These are phyloP conservation scores for Venturia effusa DNA, from an alignment of 2,329 filamentous ascomycete species.

Conservation along the genomic window DNA sequence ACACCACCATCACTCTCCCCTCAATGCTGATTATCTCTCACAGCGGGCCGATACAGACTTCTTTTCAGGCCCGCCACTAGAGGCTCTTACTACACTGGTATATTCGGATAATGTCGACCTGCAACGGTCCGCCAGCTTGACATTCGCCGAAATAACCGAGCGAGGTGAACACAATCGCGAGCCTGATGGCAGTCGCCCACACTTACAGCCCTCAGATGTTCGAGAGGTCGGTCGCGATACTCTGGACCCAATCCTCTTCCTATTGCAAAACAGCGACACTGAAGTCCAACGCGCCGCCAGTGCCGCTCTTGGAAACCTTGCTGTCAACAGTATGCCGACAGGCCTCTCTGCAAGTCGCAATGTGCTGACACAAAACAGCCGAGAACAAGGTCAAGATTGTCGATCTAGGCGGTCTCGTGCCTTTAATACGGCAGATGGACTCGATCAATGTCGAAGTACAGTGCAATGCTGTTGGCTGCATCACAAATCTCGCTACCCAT, in stretches of 20 bases:
- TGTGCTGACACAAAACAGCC: conserved; percentile 49
- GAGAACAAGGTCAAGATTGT: conserved; percentile 98
- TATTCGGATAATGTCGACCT: conserved; percentile 98
- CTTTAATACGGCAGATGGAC: conserved; percentile 96
- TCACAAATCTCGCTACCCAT: conserved; percentile 94
- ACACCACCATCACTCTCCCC: conserved; percentile 14
- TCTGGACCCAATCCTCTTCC: conserved; percentile 87
- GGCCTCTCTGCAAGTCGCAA: conserved; percentile 7
- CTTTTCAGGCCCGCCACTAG: conserved; percentile 90
- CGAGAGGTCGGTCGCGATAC: conserved; percentile 91
- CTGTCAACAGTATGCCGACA: conserved; percentile 70
- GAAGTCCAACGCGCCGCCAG: conserved; percentile 96
- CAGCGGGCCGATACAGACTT: conserved; percentile 96
- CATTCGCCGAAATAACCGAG: conserved; percentile 97
- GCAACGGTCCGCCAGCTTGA: conserved; percentile 92
- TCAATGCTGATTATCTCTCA: conserved; percentile 14
- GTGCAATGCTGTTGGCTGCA: conserved; percentile 97
- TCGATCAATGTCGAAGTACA: conserved; percentile 97
- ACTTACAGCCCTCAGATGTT: conserved; percentile 56
- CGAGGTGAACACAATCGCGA: conserved; percentile 53
- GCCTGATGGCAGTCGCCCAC: neutral
- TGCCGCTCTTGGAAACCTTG: conserved; percentile 87
- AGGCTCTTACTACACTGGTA: conserved; percentile 87
- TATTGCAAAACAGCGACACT: conserved; percentile 89
- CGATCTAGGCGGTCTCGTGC: conserved; percentile 75